phyloP scores from a whole-genome alignment of 306 rosid species.

The Cucurbita pepo region DNA sequence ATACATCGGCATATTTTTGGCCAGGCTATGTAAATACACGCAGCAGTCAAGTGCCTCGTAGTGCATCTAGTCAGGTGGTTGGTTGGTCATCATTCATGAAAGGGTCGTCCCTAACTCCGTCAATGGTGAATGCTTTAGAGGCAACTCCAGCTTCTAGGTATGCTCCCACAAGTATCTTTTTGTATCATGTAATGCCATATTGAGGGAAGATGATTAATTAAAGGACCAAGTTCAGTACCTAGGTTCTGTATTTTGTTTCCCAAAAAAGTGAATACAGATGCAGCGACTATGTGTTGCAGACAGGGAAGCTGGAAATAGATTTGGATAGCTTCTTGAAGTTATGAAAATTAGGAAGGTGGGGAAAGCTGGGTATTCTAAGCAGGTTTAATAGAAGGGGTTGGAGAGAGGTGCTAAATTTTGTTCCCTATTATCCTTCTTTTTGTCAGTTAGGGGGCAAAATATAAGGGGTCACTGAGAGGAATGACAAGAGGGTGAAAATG shows the following conservation, averaged over 20 bases:
- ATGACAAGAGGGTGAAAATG: too few species aligned
- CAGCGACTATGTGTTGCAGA: neutral
- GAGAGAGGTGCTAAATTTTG: too few species aligned
- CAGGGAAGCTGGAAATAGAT: neutral
- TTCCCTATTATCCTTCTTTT: too few species aligned
- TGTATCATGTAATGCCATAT: neutral
- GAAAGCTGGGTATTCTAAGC: too few species aligned
- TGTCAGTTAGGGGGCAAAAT: too few species aligned
- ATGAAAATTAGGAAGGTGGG: neutral
- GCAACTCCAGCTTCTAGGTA: slow-evolving; percentile 94
- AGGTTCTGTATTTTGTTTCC: neutral
- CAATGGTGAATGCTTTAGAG: slow-evolving; percentile 46
- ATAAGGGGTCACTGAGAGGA: too few species aligned
- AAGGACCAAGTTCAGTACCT: neutral
- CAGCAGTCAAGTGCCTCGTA: slow-evolving; percentile 44
- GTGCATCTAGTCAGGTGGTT: slow-evolving; percentile 34
- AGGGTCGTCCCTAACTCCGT: slow-evolving; percentile 58
- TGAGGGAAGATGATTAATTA: neutral
- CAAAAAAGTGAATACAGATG: neutral
- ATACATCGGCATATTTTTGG: slow-evolving; percentile 79
- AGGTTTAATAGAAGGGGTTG: too few species aligned
- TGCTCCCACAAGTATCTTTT: slow-evolving; percentile 13
- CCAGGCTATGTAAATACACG: slow-evolving; percentile 68
- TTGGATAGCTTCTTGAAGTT: neutral
- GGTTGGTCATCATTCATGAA: slow-evolving; percentile 82